Evolutionary conservation across 1,284 basidiomycete species (phyloP), one percentile per base, ranked within the genome.

Genomic region (Vanrija sp.): DNA sequence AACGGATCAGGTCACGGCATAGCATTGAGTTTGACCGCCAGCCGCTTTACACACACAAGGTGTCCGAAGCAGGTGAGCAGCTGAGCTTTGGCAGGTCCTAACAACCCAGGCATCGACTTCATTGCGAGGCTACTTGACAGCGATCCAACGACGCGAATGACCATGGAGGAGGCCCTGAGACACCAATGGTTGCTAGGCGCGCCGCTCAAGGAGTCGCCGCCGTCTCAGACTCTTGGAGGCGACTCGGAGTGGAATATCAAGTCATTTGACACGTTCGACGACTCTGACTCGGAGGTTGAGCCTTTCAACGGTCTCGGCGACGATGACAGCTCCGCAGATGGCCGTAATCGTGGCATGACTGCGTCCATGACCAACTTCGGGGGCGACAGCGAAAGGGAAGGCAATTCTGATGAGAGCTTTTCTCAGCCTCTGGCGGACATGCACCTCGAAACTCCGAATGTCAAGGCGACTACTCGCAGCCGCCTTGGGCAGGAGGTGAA

Each of bases 1-100:
- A 72, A 59, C 65, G 86, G 25, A 83, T 85, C 3, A 71, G 68
- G 25, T 78, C 79, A 19, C 71, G 77, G 1, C 84, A 85, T 54
- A 78, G 86, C 50, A 85, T 89, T 12, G 72, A 62, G 3, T 82
- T 89, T 48, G 84, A 89, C 58, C 88, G 86, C 83, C 59, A 68
- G 2, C 67, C 77, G 19, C 79, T 93, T 42, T 52, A 71, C 18
- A 19, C 26, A 45, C 38, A 46, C 23, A 39, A 50, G 5, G 45
- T 62, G 3, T 57, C 61, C 29, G 62, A 71, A 0, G 51, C 61
- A 3, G 79, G 81, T 82, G 46, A 57, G 78, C 62, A 5, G 1
- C 9, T 19, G 19, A 23, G 21, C 18, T 26, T 45, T 57, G 29
- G 43, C 44, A 78, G 77, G 77, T 65, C 2, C 57, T 62, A 42